These are phyloP conservation scores for Paraconiothyrium brasiliense DNA, from an alignment of 2,329 filamentous ascomycete species.

Conservation along the genomic window DNA sequence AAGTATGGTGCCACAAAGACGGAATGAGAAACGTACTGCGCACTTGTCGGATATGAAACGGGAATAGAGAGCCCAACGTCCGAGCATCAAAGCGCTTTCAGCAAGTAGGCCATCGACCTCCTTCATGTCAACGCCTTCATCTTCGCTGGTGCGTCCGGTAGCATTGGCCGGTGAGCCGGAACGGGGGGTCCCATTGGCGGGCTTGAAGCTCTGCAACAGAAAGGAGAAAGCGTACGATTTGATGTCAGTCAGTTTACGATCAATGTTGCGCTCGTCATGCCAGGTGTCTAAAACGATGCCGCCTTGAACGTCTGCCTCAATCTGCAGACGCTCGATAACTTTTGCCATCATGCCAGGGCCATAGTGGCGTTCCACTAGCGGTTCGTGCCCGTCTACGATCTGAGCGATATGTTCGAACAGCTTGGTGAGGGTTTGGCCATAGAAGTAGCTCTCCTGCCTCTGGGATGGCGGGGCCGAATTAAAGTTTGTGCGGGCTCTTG, in stretches of 20 bases:
- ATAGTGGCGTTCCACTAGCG: slow-evolving; percentile 92
- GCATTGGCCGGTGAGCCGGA: slow-evolving; percentile 76
- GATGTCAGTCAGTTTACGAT: slow-evolving; percentile 89
- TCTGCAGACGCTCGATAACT: slow-evolving; percentile 90
- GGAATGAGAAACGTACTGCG: slow-evolving; percentile 65
- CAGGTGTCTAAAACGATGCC: slow-evolving; percentile 96
- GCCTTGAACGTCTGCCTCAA: slow-evolving; percentile 94
- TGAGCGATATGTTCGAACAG: slow-evolving; percentile 98
- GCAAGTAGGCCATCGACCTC: slow-evolving; percentile 88
- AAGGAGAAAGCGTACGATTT: slow-evolving; percentile 99
- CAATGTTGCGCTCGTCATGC: slow-evolving; percentile 86
- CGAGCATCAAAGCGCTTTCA: slow-evolving; percentile 91
- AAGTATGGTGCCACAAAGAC: slow-evolving; percentile 20
- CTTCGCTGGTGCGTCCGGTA: slow-evolving; percentile 74
- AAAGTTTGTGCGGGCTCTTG: slow-evolving; percentile 80
- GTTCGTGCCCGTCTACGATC: slow-evolving; percentile 91
- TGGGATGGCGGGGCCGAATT: slow-evolving; percentile 72
- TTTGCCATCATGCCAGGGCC: slow-evolving; percentile 91
- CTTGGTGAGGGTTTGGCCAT: slow-evolving; percentile 87
- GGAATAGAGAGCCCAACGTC: slow-evolving; percentile 90
- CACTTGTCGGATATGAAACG: slow-evolving; percentile 90
- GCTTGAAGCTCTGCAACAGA: slow-evolving; percentile 89
- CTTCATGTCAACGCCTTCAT: slow-evolving; percentile 96
- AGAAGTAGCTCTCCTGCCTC: slow-evolving; percentile 84
- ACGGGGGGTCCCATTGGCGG: slow-evolving; percentile 69